Base-by-base conservation (phyloP, 768 basidiomycete species). In the Pholiota molesta region DNA sequence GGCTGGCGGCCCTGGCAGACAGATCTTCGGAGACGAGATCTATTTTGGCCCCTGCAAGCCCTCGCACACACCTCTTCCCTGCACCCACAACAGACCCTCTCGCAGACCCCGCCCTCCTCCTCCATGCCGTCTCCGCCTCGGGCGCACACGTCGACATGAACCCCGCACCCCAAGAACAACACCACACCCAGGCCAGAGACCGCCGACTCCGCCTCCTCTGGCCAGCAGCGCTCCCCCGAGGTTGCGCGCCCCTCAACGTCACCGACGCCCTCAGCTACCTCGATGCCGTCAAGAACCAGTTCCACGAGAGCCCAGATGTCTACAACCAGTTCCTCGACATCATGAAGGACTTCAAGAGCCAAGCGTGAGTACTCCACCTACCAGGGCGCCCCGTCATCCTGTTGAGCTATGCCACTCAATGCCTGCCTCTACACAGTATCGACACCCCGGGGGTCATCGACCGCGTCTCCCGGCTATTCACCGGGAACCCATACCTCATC, bases 311-410 rank as follows among this genome's bases (percentile, higher is more conserved):
- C 73, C 95, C 95, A 19, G 93, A 95, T 69, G 94, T 97, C 28
- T 97, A 97, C 81, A 97, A 97, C 73, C 85, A 90, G 66, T 95
- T 95, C 72, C 76, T 96, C 75, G 94, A 97, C 74, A 96, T 97
- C 72, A 97, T 97, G 97, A 98, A 98, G 81, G 96, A 99, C 73
- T 99, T 99, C 76, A 99, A 99, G 79, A 94, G 94, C 70, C 94
- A 97, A 77, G 80, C 78, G 92, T 95, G 74, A 79, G 93, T 69
- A 19, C 8, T 31, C 53, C 26, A 17, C 54, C 21, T 13, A 19
- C 53, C 31, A 19, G 9, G 11, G n/a, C 42, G 39, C 42, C 42
- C 17, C 42, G 42, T 44, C 42, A 44, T 5, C 42, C 42, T 44
- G 17, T 19, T 21, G 8, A 44, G 10, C 13, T 33, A 17, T 16